Evolutionary conservation across 1,284 basidiomycete genomes (phyloP).

Genomic region (Marasmius fiardii): DNA sequence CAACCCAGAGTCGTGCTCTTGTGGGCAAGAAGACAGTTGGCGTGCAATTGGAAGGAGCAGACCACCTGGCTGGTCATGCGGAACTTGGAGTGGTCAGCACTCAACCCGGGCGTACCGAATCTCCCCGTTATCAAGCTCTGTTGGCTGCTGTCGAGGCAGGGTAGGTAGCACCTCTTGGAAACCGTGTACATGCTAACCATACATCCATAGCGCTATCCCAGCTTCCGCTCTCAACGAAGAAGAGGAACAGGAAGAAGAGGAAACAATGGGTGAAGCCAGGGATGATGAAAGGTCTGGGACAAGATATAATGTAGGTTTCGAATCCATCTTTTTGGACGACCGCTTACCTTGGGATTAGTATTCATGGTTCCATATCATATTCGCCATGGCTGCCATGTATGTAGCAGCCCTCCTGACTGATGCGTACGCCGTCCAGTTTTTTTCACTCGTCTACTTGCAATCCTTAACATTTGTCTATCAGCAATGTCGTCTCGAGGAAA

Average conservation of each 20-base stretch:
- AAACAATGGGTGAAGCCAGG: conserved; percentile 67
- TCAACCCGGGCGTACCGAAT: conserved; percentile 85
- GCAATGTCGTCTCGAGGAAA: conserved; percentile 70
- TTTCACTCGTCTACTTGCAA: conserved; percentile 7
- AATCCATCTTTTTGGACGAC: neutral
- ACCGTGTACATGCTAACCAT: neutral
- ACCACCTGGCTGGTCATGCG: conserved; percentile 48
- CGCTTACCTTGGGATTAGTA: conserved; percentile 55
- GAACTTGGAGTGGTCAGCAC: conserved; percentile 77
- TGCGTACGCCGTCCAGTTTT: conserved; percentile 61
- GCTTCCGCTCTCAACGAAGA: conserved; percentile 89
- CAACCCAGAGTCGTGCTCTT: conserved; percentile 90
- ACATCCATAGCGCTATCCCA: conserved; percentile 76
- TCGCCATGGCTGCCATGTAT: conserved; percentile 96
- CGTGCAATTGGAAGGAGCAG: conserved; percentile 60
- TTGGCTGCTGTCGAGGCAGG: conserved; percentile 95
- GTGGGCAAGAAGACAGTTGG: conserved; percentile 71
- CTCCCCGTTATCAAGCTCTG: conserved; percentile 91
- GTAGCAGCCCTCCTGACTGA: conserved; percentile 98
- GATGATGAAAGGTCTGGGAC: conserved; percentile 97
- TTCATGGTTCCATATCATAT: conserved; percentile 98
- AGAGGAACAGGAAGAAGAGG: conserved; percentile 76
- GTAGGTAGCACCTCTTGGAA: conserved; percentile 33
- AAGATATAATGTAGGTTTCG: conserved; percentile 86
- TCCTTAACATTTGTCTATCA: conserved; percentile 24